These are phyloP conservation scores for Lepraria neglecta DNA, from an alignment of 495 filamentous ascomycete genomes.

Conservation along the genomic window DNA sequence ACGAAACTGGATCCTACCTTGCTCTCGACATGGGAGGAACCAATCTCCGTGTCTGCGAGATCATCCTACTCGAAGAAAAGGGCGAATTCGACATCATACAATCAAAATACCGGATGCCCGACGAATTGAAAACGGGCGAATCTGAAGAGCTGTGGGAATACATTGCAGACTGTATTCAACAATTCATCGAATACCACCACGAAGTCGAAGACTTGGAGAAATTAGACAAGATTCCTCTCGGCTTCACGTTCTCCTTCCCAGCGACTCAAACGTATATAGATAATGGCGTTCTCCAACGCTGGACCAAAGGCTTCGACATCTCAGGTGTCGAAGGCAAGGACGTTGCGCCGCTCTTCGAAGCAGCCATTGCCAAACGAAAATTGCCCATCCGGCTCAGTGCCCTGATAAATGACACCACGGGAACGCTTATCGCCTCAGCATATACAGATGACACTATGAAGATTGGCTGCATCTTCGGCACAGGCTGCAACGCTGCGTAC, in stretches of 20 bases:
- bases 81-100: constrained; percentile 98
- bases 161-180: constrained; percentile 92
- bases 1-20: constrained; percentile 85
- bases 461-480: constrained; percentile 98
- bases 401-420: constrained; percentile 95
- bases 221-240: constrained; percentile 66
- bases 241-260: constrained; percentile 98
- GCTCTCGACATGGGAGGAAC: constrained; percentile 98
- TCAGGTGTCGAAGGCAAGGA: constrained; percentile 90
- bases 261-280: constrained; percentile 96
- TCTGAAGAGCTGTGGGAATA: constrained; percentile 95
- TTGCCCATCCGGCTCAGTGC: constrained; percentile 91
- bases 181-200: constrained; percentile 93
- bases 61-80: constrained; percentile 80
- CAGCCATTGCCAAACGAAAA: constrained; percentile 69
- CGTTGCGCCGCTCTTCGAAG: constrained; percentile 89
- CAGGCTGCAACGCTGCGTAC: constrained; percentile 96
- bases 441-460: constrained; percentile 89
- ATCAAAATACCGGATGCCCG: constrained; percentile 95
- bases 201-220: constrained; percentile 53
- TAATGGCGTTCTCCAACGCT: constrained; percentile 89
- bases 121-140: constrained; percentile 86
- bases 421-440: constrained; percentile 94
- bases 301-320: constrained; percentile 99
- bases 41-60: constrained; percentile 95